Base-by-base conservation (phyloP, 2,329 filamentous ascomycete species). In the Paracoccidioides lutzii region DNA sequence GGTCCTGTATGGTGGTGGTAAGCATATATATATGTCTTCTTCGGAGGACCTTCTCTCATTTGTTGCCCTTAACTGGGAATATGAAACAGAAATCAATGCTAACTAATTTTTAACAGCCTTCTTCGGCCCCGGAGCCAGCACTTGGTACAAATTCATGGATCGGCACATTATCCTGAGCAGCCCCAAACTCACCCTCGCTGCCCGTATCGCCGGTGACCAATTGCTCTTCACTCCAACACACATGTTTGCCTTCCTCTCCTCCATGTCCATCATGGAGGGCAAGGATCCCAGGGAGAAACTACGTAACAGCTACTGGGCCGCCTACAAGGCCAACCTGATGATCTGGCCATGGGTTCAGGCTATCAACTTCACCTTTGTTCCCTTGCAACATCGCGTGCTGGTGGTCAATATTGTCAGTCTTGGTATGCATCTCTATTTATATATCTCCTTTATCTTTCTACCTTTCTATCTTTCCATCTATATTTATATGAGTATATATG, bases 341-440 rank as follows among this genome's bases (percentile, higher is more conserved):
- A 72, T 96, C 55, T 96, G 90, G 90, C 90, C 90, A 3, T 76
- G 75, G 62, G 88, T 94, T 55, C 90, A 96, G 75, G 76, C 85
- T 54, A 78, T 85, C 66, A 96, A 96, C 76, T 96, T 96, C 75
- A 85, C 86, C 65, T 80, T 93, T 60, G 81, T 95, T 60, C 90
- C 90, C 51, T 76, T 94, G 59, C 81, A 94, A 67, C 83, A 91
- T 72, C 80, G 90, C 57, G 81, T 96, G 44, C 74, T 95, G 63
- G 84, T 95, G 59, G 90, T 95, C 64, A 96, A 96, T 66, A 70
- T 94, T 52, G 78, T 95, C 54, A 87, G 79, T 58, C 72, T 87
- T 62, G 83, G 82, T 83, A 65, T 66, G 77, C 73, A 37, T 10
- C 28, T 58, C 7, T 38, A 38, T 38, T 12, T 12, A 22, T 22